Evolutionary conservation across 768 basidiomycete species (phyloP).

Genomic region (Pleurotus eryngii): DNA sequence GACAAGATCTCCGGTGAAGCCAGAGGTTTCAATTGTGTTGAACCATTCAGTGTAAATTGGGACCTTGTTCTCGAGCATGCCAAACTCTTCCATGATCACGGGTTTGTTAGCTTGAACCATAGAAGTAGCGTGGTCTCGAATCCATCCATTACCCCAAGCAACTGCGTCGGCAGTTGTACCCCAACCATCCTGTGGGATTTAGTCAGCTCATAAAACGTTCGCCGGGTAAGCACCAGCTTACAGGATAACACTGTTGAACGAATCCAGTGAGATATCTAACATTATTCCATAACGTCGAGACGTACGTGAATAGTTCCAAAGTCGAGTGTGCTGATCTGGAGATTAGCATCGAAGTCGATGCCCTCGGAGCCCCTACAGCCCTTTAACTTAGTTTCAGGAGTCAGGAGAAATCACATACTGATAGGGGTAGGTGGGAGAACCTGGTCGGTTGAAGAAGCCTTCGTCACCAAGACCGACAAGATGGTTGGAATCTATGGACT

Average conservation of each 20-base stretch:
- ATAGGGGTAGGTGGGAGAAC: conserved; percentile 49
- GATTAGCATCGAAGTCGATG: conserved; percentile 59
- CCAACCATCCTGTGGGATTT: conserved; percentile 39
- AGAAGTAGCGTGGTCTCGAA: conserved; percentile 53
- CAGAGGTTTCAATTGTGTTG: conserved; percentile 44
- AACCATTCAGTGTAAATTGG: conserved; percentile 55
- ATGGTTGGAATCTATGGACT: conserved; percentile 31
- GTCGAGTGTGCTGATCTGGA: conserved; percentile 53
- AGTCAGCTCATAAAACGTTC: not conserved
- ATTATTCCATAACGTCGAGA: not conserved
- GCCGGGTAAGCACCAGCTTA: conserved; percentile 4
- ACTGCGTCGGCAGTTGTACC: conserved; percentile 42
- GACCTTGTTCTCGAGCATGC: conserved; percentile 46
- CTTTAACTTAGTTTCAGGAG: not conserved
- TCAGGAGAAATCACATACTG: conserved; percentile 29
- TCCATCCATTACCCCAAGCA: conserved; percentile 58
- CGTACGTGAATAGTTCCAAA: conserved; percentile 67
- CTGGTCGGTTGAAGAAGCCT: conserved; percentile 56
- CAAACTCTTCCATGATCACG: conserved; percentile 65
- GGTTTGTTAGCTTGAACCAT: conserved; percentile 54
- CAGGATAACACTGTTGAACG: conserved; percentile 29
- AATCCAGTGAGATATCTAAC: not conserved
- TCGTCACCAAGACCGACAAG: conserved; percentile 53
- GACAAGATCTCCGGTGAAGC: conserved; percentile 58
- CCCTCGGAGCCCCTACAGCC: conserved; percentile 46